Evolutionary conservation across 2,329 filamentous ascomycete species (phyloP).

Genomic region (Periconia sp.): DNA sequence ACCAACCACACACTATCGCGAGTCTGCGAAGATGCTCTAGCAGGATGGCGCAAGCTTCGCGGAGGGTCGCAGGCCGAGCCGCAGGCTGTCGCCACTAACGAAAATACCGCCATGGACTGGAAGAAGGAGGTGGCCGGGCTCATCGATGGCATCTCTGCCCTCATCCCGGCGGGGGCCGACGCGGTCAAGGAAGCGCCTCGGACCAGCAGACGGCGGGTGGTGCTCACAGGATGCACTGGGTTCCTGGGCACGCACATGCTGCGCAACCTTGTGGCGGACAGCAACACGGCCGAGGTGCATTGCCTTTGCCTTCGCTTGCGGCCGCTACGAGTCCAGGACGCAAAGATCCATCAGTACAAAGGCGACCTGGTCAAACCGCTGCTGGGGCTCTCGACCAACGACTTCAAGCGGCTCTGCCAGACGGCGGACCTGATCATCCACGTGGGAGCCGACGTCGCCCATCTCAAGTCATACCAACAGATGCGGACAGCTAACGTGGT

Average conservation of each 20-base stretch:
- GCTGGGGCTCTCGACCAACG: neutral
- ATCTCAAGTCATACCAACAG: slow-evolving; percentile 8
- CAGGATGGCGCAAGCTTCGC: too few species aligned
- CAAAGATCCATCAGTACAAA: neutral
- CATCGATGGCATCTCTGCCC: too few species aligned
- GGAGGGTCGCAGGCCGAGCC: too few species aligned
- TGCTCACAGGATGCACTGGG: slow-evolving; percentile 13
- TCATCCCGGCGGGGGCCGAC: too few species aligned
- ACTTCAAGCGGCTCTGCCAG: neutral
- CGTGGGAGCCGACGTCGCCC: slow-evolving; percentile 8
- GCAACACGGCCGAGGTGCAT: neutral
- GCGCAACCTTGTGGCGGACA: neutral
- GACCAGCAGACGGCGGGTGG: too few species aligned
- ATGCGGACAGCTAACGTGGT: slow-evolving; percentile 6
- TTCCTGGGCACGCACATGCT: slow-evolving; percentile 8
- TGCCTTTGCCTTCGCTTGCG: slow-evolving; percentile 28
- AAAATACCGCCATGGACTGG: too few species aligned
- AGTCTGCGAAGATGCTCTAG: too few species aligned
- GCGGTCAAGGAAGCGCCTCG: too few species aligned
- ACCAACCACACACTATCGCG: too few species aligned
- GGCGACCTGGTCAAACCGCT: slow-evolving; percentile 1
- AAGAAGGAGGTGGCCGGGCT: too few species aligned
- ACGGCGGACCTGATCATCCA: slow-evolving; percentile 14
- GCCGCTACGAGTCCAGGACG: neutral
- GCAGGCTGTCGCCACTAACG: too few species aligned